Base-by-base conservation (phyloP, 1,284 basidiomycete species). In the Pisolithus thermaeus region DNA sequence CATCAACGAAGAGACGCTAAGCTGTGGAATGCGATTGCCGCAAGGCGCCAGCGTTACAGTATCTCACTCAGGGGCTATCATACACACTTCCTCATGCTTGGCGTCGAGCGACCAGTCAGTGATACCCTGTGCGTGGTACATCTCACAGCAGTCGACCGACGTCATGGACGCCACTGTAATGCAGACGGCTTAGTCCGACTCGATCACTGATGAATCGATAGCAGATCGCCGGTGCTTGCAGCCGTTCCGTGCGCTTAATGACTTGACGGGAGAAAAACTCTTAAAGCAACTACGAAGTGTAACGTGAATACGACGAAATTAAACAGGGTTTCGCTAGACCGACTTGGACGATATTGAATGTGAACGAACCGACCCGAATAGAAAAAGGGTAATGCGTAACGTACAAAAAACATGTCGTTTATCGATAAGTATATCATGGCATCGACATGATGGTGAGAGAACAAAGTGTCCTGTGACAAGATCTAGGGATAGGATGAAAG, bases 361-460 rank as follows among this genome's bases (percentile, higher is more conserved):
- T 20, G 20, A 16, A 39, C 37, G 30, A 30, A 30, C 32, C 4
- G 32, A 35, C 32, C 32, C 32, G 32, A 14, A 35, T 40, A 54
- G 45, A 50, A 46, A 48, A 56, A 35, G 40, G 42, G 50, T 52
- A 35, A 30, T 8, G 28, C 51, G 55, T 64, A 54, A 49, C 60
- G 40, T 53, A 53, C 56, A 50, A 50, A 50, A 51, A 54, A 50
- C 55, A 54, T 51, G 61, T 54, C 54, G 49, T 46, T 67, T 69
- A 66, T 56, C 57, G 67, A 66, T 70, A 69, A 67, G 45, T 66
- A 67, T 69, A 65, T 39, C 49, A 51, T 43, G 8, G 27, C n/a
- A 14, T 7, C 27, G 47, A 47, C 52, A 47, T 47, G 18, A 50
- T 45, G 47, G 36, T 50, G 25, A 45, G 38, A 54, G 55, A 46